These are phyloP conservation scores for Puccinia horiana DNA, from an alignment of 1,284 basidiomycete species.

Conservation along the genomic window DNA sequence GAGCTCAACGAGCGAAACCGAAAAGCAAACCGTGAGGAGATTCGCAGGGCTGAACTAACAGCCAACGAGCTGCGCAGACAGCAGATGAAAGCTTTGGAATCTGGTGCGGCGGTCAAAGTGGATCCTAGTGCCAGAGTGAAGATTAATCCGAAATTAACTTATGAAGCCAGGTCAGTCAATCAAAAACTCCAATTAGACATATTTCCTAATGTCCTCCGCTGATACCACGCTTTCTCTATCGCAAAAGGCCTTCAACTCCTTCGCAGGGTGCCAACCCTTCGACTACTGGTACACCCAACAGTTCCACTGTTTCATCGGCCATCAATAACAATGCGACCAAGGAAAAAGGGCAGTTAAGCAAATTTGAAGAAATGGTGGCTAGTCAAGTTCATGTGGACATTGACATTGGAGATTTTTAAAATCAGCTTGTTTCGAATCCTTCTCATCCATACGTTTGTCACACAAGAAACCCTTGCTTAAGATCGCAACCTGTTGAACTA, in stretches of 20 bases:
- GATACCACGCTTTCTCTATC: not conserved
- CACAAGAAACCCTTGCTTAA: no score
- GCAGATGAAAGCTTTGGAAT: constrained; percentile 57
- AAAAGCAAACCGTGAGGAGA: constrained; percentile 73
- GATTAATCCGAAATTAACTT: constrained; percentile 32
- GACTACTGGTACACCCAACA: not conserved
- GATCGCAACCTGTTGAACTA: no score
- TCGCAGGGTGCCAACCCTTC: not conserved
- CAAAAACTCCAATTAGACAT: not conserved
- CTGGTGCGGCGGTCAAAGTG: constrained; percentile 14
- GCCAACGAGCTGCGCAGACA: constrained; percentile 67
- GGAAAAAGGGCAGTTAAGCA: constrained; percentile 6
- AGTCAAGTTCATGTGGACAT: constrained; percentile 43
- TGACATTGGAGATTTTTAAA: constrained; percentile 44
- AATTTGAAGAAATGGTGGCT: constrained; percentile 47
- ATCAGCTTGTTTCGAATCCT: no score
- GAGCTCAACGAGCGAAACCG: constrained; percentile 84
- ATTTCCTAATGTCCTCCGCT: not conserved
- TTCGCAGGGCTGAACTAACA: constrained; percentile 72
- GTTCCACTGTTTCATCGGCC: not conserved
- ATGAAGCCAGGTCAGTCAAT: constrained; percentile 40
- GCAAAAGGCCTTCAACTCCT: constrained; percentile 10
- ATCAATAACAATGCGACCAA: constrained; percentile 17
- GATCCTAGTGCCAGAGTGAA: constrained; percentile 40
- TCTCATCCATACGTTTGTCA: no score